These are phyloP conservation scores for Ulmus americana DNA, from an alignment of 331 rosid genomes.

Conservation along the genomic window DNA sequence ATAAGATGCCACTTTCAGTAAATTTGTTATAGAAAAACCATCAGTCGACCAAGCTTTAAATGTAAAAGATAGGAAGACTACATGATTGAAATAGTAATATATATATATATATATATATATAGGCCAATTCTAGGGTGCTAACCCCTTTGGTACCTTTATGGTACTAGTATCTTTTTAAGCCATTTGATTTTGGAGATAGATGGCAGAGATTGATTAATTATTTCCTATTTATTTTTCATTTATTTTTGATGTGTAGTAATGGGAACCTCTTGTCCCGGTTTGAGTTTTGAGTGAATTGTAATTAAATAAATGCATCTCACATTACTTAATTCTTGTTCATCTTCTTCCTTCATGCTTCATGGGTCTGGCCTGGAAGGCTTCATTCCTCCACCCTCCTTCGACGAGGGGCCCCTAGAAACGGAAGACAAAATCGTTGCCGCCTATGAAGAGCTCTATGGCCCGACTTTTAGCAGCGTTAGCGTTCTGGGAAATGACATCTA, in stretches of 20 bases:
- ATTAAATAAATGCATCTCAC: too few relatives aligned
- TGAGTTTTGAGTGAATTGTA: too few relatives aligned
- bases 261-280: too few relatives aligned
- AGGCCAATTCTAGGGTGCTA: too few relatives aligned
- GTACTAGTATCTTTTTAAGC: too few relatives aligned
- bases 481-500: slow-evolving; percentile 60
- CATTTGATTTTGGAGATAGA: too few relatives aligned
- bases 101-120: background rate
- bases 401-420: slow-evolving; percentile 59
- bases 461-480: slow-evolving; percentile 65
- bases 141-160: too few relatives aligned
- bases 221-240: too few relatives aligned
- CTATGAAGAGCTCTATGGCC: slow-evolving; percentile 76
- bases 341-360: too few relatives aligned
- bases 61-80: background rate
- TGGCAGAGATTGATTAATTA: too few relatives aligned
- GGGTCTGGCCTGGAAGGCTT: slow-evolving; percentile 52
- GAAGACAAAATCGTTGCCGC: slow-evolving; percentile 76
- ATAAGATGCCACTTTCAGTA: background rate
- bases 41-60: background rate
- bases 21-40: background rate
- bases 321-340: too few relatives aligned
- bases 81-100: background rate
- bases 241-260: too few relatives aligned
- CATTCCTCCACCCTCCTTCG: slow-evolving; percentile 52